A percentile compares a stretch with the other conserved stretches of the same genome.
Evolutionary conservation across 2,329 filamentous ascomycete species (phyloP).

Genomic region (Lizonia empirigonia): DNA sequence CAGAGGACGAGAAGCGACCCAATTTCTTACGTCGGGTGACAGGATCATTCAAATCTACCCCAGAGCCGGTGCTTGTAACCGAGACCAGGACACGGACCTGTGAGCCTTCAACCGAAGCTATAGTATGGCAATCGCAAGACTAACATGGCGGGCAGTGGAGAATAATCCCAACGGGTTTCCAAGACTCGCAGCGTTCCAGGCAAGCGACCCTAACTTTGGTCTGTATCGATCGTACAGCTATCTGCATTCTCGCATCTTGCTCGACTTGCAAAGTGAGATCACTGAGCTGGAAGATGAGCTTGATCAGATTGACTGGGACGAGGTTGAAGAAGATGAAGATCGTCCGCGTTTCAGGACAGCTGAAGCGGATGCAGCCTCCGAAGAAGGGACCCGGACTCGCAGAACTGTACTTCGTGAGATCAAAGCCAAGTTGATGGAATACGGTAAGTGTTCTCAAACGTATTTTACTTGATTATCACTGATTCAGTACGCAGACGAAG

Average conservation of each 20-base stretch:
- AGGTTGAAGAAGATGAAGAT: constrained; percentile 29
- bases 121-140: not conserved
- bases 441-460: constrained; percentile 29
- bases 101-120: constrained; percentile 19
- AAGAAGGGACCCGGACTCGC: constrained; percentile 22
- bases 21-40: constrained; percentile 36
- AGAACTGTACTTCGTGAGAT: constrained; percentile 41
- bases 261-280: constrained; percentile 49
- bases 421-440: constrained; percentile 41
- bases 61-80: constrained; percentile 38
- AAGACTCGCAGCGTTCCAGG: constrained; percentile 47
- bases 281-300: constrained; percentile 46
- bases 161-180: constrained; percentile 49
- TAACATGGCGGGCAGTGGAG: constrained; percentile 36
- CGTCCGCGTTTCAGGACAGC: constrained; percentile 4
- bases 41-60: constrained; percentile 36
- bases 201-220: constrained; percentile 49
- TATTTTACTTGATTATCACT: not conserved
- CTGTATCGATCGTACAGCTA: constrained; percentile 50
- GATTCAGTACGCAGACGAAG: constrained; percentile 33
- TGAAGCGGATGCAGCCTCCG: constrained; percentile 20
- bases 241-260: constrained; percentile 48
- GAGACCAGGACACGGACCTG: constrained; percentile 42
- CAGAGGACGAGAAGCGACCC: constrained; percentile 32
- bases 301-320: constrained; percentile 43